A percentile compares a stretch with the other conserved stretches of the same genome.
phyloP scores from a whole-genome alignment of 2,329 filamentous ascomycete genomes.

The Botrytis squamosa region DNA sequence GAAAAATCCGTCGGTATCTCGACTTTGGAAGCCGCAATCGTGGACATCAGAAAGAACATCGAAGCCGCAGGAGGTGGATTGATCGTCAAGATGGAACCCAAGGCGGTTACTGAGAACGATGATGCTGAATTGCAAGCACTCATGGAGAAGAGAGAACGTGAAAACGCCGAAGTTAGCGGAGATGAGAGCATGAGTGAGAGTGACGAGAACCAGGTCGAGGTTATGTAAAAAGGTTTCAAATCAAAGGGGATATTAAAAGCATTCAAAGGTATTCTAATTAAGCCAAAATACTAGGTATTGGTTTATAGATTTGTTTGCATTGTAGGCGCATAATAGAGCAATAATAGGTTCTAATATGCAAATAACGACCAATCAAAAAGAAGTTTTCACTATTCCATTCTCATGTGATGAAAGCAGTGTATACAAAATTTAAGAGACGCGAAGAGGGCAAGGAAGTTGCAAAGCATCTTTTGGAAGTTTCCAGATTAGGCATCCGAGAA shows the following conservation, averaged over 20 bases:
- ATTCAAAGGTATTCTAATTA: slow-evolving; percentile 27
- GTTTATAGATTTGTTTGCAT: slow-evolving; percentile 32
- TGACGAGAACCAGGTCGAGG: slow-evolving; percentile 75
- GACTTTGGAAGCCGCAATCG: slow-evolving; percentile 83
- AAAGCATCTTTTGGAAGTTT: neutral
- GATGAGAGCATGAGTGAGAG: slow-evolving; percentile 96
- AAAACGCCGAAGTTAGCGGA: slow-evolving; percentile 96
- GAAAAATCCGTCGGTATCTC: slow-evolving; percentile 88
- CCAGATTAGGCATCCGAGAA: neutral
- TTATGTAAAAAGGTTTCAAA: slow-evolving; percentile 41
- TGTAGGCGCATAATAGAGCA: slow-evolving; percentile 34
- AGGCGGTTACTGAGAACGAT: slow-evolving; percentile 98
- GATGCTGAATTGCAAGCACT: slow-evolving; percentile 94
- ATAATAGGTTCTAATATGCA: slow-evolving; percentile 10
- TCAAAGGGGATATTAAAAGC: slow-evolving; percentile 31
- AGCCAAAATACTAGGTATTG: slow-evolving; percentile 12
- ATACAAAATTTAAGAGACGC: neutral
- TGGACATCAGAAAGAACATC: slow-evolving; percentile 81
- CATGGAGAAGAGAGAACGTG: slow-evolving; percentile 98
- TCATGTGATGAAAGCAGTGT: neutral
- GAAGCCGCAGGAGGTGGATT: slow-evolving; percentile 74
- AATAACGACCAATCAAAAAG: slow-evolving; percentile 11
- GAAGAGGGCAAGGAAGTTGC: neutral
- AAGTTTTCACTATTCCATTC: neutral
- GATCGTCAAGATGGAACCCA: slow-evolving; percentile 95